Percentiles rank a stretch among this genome's conserved stretches.
Conservation (phyloP, 1,139 yeast species). For the Suhomyces terraborum region DNA sequence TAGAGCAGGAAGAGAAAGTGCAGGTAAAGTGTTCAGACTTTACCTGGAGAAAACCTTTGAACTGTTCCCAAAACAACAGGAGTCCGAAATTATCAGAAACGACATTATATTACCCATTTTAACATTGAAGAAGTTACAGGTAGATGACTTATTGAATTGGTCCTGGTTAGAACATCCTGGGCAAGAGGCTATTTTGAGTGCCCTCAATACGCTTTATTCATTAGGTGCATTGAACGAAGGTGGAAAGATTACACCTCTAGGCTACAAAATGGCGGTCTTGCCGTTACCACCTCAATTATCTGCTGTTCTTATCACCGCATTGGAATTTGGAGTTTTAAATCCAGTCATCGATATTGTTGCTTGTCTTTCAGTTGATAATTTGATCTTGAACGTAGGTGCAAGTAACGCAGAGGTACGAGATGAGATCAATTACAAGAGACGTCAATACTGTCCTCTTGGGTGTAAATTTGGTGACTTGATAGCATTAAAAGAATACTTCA, state of each 20-base stretch:
- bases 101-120: conserved; percentile 84
- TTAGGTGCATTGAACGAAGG: conserved; percentile 75
- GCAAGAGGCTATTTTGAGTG: conserved; percentile 70
- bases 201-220: conserved; percentile 75
- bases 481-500: conserved; percentile 76
- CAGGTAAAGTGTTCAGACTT: conserved; percentile 84
- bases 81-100: conserved; percentile 86
- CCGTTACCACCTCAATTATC: conserved; percentile 92
- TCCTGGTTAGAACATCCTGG: conserved; percentile 94
- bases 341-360: conserved; percentile 87
- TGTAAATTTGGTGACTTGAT: conserved; percentile 77
- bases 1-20: conserved; percentile 96
- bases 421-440: conserved; percentile 65
- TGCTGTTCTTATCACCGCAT: conserved; percentile 78
- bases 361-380: conserved; percentile 89
- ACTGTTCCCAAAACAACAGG: conserved; percentile 73
- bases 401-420: conserved; percentile 83
- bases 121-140: conserved; percentile 80
- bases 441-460: conserved; percentile 70
- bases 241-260: conserved; percentile 76
- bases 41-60: conserved; percentile 72
- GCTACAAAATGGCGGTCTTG: conserved; percentile 80
- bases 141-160: conserved; percentile 82
- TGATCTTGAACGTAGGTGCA: conserved; percentile 58
- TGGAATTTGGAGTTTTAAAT: conserved; percentile 55